A percentile compares a stretch with the other conserved stretches of the same genome.
phyloP scores from a whole-genome alignment of 73 alveolate species.

The Paramecium biaurelia region DNA sequence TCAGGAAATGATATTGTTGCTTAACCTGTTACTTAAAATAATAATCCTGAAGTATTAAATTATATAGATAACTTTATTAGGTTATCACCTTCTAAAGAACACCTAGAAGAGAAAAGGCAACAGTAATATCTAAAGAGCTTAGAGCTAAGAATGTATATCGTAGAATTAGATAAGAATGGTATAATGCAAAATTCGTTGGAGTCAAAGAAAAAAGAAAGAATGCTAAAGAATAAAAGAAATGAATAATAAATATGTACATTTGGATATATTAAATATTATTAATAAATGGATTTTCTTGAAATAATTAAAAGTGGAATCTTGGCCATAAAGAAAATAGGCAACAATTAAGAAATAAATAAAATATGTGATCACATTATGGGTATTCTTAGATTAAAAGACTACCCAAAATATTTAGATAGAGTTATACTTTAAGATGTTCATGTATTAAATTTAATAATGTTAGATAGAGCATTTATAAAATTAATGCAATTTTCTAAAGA shows the following conservation, averaged over 20 bases:
- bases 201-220: constrained; percentile 39
- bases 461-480: not conserved
- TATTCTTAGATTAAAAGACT: not conserved
- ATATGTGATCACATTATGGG: not conserved
- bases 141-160: constrained; percentile 12
- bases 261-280: constrained; percentile 6
- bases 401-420: not conserved
- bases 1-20: constrained; percentile 25
- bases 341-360: not conserved
- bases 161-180: constrained; percentile 52
- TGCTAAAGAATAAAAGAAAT: constrained; percentile 20
- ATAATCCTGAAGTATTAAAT: constrained; percentile 4
- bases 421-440: not conserved
- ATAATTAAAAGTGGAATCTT: not conserved
- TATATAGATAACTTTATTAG: not conserved
- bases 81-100: constrained; percentile 42
- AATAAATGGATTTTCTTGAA: constrained; percentile 68
- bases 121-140: constrained; percentile 3
- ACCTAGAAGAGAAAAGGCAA: constrained; percentile 40
- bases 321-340: not conserved
- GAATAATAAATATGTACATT: constrained; percentile 20
- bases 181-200: constrained; percentile 54
- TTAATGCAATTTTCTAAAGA: not conserved
- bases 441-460: not conserved
- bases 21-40: constrained; percentile 6